Percentiles rank a stretch among this genome's conserved stretches.
Evolutionary conservation across 2,329 filamentous ascomycete species (phyloP).

Genomic region (Colletotrichum graminicola): DNA sequence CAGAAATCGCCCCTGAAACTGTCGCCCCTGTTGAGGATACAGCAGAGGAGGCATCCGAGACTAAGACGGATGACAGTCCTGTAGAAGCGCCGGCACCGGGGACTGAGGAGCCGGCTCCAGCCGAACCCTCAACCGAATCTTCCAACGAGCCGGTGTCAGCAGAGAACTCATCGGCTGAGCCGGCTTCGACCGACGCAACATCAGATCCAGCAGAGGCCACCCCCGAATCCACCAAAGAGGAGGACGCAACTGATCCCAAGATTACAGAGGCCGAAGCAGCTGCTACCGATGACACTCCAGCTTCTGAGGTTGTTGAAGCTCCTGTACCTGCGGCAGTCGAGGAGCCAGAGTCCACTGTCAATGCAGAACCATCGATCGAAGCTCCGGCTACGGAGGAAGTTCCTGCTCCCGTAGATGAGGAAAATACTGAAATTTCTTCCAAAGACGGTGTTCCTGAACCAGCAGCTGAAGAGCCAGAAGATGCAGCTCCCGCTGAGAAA

Average conservation of each 20-base stretch:
- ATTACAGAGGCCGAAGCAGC: not conserved
- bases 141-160: not conserved
- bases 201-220: not conserved
- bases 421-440: not conserved
- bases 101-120: not conserved
- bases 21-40: not conserved
- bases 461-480: not conserved
- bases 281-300: not conserved
- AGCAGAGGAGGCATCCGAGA: not conserved
- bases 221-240: constrained; percentile 1
- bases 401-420: not conserved
- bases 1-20: not conserved
- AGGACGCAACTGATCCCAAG: not conserved
- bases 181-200: not conserved
- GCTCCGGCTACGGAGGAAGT: not conserved
- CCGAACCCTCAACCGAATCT: not conserved
- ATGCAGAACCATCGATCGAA: not conserved
- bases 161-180: not conserved
- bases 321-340: not conserved
- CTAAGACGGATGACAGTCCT: not conserved
- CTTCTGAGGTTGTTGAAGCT: not conserved
- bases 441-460: not conserved
- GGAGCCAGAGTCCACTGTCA: constrained; percentile 4
- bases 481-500: not conserved
- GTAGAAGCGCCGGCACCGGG: not conserved